phyloP scores from a whole-genome alignment of 106 monocot genomes.

The Dendrobium nobile region DNA sequence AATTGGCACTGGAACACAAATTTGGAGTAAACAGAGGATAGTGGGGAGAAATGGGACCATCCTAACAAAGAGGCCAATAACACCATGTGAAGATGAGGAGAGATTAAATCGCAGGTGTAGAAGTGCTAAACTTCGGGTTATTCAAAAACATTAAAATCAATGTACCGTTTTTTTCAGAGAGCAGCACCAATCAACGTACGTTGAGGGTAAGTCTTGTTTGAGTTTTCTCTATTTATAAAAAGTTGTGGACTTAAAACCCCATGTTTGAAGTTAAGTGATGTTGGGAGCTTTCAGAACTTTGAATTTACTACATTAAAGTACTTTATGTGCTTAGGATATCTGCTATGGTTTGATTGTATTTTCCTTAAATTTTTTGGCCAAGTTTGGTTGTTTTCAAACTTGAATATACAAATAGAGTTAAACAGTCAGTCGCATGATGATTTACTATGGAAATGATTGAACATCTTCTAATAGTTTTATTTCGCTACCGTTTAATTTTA shows the following conservation, averaged over 20 bases:
- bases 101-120: slow-evolving; percentile 69
- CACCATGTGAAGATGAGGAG: slow-evolving; percentile 84
- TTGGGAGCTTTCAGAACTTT: not conserved
- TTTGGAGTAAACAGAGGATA: slow-evolving; percentile 54
- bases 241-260: not conserved
- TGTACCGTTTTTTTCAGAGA: not conserved
- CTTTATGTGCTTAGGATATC: not conserved
- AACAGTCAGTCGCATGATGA: not conserved
- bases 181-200: not conserved
- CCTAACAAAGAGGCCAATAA: slow-evolving; percentile 84
- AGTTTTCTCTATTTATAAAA: not conserved
- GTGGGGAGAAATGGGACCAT: slow-evolving; percentile 51
- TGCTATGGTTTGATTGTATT: not conserved
- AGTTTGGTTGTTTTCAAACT: not conserved
- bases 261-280: not conserved
- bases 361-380: too few relatives aligned
- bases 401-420: not conserved
- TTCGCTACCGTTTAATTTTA: not conserved
- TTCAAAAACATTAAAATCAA: slow-evolving; percentile 44
- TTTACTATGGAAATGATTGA: not conserved
- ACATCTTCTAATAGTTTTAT: not conserved
- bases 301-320: not conserved
- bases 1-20: slow-evolving; percentile 21
- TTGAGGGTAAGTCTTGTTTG: not conserved
- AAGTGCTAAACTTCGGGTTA: slow-evolving; percentile 89